Base-by-base conservation (phyloP, 108 stramenopile species). In the Nannochloropsis salina region DNA sequence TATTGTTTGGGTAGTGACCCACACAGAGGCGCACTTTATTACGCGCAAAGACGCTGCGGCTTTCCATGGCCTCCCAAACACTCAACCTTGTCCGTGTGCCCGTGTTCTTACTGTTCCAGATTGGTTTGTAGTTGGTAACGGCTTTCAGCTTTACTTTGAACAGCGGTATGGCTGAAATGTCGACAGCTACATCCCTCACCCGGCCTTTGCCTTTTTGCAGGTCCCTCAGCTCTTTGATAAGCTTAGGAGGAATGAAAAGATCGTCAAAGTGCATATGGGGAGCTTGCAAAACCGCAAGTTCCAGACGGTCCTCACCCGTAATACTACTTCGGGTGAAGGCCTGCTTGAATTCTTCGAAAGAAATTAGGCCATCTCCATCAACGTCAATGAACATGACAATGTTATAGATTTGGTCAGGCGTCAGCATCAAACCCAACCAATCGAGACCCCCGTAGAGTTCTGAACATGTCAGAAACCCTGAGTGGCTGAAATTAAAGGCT, bases 371-470 rank as follows among this genome's bases (percentile, higher is more conserved):
- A 86, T 99, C 96, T 41, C 89, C 90, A 89, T 97, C 96, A 84
- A 96, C 94, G 88, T 97, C 97, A 8, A 99, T 80, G 84, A 95
- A 95, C 85, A 94, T 92, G 91, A 96, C 96, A 86, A 99, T 94
- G 18, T 95, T 94, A 42, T 94, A 87, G 3, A 97, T 88, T 84
- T 92, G 91, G 44, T 84, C n/a, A 42, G 92, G 90, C 8, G 82
- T 84, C 9, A 92, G 83, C 61, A 83, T 41, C 43, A 92, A 42
- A 22, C 92, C 92, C 21, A 99, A 93, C 96, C 96, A 99, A 41
- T 96, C 96, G 84, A 98, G 88, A 42, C 96, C 98, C 80, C 95
- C 93, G 84, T 95, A 95, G 20, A 99, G 92, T 87, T 99, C 98
- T n/a, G 95, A 94, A 82, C 93, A 94, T 44, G 92, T 94, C 87